Evolutionary conservation across 1,284 basidiomycete genomes (phyloP).

Genomic region (Cryptococcus floricola): DNA sequence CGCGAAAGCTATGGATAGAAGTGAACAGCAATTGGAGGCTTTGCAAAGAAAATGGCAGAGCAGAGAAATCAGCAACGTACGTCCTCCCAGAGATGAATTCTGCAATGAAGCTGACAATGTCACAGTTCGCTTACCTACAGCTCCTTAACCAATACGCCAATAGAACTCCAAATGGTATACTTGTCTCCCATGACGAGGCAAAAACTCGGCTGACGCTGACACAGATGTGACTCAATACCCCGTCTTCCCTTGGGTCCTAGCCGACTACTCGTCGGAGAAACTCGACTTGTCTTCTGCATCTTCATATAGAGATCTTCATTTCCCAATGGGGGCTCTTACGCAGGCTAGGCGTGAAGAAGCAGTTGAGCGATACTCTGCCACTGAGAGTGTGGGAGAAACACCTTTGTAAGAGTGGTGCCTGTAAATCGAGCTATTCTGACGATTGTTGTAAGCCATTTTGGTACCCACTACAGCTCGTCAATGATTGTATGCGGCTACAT

Average conservation of each 20-base stretch:
- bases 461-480: slow-evolving; percentile 90
- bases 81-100: slow-evolving; percentile 24
- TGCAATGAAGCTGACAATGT: not conserved
- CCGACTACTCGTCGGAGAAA: slow-evolving; percentile 72
- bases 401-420: slow-evolving; percentile 57
- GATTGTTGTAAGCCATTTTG: slow-evolving; percentile 60
- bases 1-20: slow-evolving; percentile 42
- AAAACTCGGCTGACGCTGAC: slow-evolving; percentile 1
- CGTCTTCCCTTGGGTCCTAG: slow-evolving; percentile 81
- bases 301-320: slow-evolving; percentile 67
- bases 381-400: slow-evolving; percentile 74
- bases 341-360: slow-evolving; percentile 68
- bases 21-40: slow-evolving; percentile 47
- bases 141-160: slow-evolving; percentile 85
- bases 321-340: slow-evolving; percentile 90
- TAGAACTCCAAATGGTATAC: slow-evolving; percentile 69
- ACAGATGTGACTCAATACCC: slow-evolving; percentile 88
- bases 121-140: slow-evolving; percentile 77
- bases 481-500: slow-evolving; percentile 96
- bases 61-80: slow-evolving; percentile 81
- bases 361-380: slow-evolving; percentile 66
- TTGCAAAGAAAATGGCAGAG: slow-evolving; percentile 68
- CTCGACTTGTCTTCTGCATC: slow-evolving; percentile 66
- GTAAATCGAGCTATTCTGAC: not conserved
- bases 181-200: slow-evolving; percentile 14